Base-by-base conservation (phyloP, 2,329 filamentous ascomycete genomes). In the Verticillium nubilum region DNA sequence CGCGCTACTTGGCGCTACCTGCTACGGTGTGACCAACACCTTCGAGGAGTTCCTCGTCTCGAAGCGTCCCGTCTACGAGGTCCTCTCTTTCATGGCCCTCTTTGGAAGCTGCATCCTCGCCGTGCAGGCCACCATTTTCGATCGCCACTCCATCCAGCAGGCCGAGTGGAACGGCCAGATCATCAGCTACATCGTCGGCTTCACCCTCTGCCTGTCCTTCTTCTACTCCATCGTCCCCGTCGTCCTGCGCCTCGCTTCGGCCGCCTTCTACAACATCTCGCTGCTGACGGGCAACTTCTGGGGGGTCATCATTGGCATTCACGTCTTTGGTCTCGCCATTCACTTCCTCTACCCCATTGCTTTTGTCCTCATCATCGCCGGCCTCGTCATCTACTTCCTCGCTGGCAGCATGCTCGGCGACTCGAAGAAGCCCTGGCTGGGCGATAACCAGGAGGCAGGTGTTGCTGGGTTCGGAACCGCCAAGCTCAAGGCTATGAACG, bases 221-320 rank as follows among this genome's bases (percentile, higher is more conserved):
- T 99, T 99, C 77, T 99, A 99, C 79, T 87, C 87, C 7, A 80
- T 95, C 3, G 92, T 90, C 0, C 95, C 95, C 0, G 77, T 98
- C 58, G 83, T 99, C 63, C 88, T 98, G 75, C 91, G 95, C 65
- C 89, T 98, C 78, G 90, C 90, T 28, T 90, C 86, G 17, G 95
- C 95, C 2, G 94, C 93, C 23, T 97, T 99, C 77, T 96, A 97
- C 80, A 96, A 99, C 75, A 96, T 98, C 69, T 94, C 90, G 7
- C 80, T 99, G 65, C 80, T 99, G 61, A 98, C 95, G 2, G 91
- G 88, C 67, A 97, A 96, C 76, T 98, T 98, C 78, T 99, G 95
- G 95, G 93, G 92, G 65, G 89, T 96, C 63, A 89, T 96, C 66
- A 94, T 99, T 67, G 95, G 95, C 56, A 86, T 96, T 66, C 84